Conservation (phyloP, 352 stramenopile species). For the Labyrinthula sp. region DNA sequence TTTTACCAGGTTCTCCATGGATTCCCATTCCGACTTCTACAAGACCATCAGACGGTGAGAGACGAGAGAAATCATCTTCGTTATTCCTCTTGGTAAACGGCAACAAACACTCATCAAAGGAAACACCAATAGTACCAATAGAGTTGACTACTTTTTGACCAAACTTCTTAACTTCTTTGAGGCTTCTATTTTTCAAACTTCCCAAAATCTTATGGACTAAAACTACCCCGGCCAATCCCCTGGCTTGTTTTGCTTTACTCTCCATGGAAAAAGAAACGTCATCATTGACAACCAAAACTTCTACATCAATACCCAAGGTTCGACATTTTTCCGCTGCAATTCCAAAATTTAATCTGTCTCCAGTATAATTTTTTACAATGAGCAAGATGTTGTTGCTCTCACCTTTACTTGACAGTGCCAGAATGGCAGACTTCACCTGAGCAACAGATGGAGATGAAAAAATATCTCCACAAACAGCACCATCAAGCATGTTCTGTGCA, state of each 20-base stretch:
- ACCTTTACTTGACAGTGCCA: conserved; percentile 39
- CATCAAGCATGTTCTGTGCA: conserved; percentile 78
- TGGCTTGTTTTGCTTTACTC: conserved; percentile 75
- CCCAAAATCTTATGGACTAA: conserved; percentile 88
- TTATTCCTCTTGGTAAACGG: conserved; percentile 41
- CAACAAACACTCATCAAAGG: conserved; percentile 74
- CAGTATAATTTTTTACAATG: conserved; percentile 97
- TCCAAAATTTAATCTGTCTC: conserved; percentile 93
- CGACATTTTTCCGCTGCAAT: conserved; percentile 83
- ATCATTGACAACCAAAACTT: conserved; percentile 86
- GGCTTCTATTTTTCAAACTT: conserved; percentile 36
- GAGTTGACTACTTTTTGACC: conserved; percentile 43
- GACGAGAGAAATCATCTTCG: no score
- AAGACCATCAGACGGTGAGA: conserved; percentile 16
- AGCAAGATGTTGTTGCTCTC: conserved; percentile 63
- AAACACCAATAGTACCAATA: conserved; percentile 75
- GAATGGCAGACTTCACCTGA: conserved; percentile 80
- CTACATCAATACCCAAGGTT: conserved; percentile 55
- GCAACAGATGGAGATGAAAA: conserved; percentile 79
- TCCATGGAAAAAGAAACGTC: conserved; percentile 61
- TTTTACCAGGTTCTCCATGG: conserved; percentile 65
- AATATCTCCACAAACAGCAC: conserved; percentile 74
- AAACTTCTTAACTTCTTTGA: conserved; percentile 44
- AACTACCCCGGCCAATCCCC: conserved; percentile 79
- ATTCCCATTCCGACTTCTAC: conserved; percentile 85